Evolutionary conservation across 2,329 filamentous ascomycete genomes (phyloP), one percentile per base, ranked within the genome.

Genomic region (Fusarium chuoi): DNA sequence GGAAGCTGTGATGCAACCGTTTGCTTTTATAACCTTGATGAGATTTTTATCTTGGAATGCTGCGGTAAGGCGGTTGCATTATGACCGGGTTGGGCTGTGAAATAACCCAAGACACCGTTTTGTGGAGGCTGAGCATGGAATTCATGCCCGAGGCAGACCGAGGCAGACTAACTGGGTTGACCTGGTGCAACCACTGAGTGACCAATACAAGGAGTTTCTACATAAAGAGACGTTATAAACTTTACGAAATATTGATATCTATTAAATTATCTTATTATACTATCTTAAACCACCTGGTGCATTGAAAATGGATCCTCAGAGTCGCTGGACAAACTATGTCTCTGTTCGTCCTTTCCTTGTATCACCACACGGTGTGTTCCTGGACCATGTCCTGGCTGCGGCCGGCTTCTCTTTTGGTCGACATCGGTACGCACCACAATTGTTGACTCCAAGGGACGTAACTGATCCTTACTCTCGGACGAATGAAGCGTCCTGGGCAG

Each of bases 221-320:
- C 10, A 5, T 11, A 28, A 18, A 11, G 24, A 6, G 6, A 11
- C 3, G 0, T 11, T 22, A 11, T 15, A 5, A 5, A 8, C 6
- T 15, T 7, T 5, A 14, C 4, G 4, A 6, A 11, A 30, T 17
- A 12, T 12, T 17, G 6, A 10, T 3, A 22, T 15, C 20, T 13
- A 28, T 12, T 11, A 1, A n/a, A 12, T n/a, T 17, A 0, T 4
- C n/a, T 6, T 5, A 49, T 49, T 14, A 10, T 15, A 35, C 0
- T 20, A 24, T 35, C 12, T 6, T 14, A 51, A 20, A 51, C 48
- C 20, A 51, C 30, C 6, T 35, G 22, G 6, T 51, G 30, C n/a
- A 51, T 51, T 0, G n/a, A 51, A 14, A 51, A 51, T 4, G 48
- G 48, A 24, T 51, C 48, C 4, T 35, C 30, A 10, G 30, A 51